Evolutionary conservation across 371 early-diverging fungal species (phyloP), one percentile per base, ranked within the genome.

Genomic region (Circinella umbellata): DNA sequence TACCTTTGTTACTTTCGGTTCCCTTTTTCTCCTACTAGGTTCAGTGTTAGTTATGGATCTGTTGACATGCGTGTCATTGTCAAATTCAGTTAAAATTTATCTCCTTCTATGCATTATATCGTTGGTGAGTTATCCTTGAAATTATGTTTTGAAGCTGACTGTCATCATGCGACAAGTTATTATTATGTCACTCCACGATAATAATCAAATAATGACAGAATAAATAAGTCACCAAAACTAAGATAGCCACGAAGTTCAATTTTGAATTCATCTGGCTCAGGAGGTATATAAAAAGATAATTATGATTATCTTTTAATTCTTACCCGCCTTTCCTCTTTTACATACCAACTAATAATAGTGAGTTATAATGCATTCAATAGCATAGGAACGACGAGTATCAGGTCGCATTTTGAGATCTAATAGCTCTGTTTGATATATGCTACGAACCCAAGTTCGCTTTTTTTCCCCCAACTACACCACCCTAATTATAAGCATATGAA

Each of bases 41-140:
- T 13, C 15, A 13, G 17, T 51, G 14, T 8, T 5, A n/a, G 14
- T 51, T n/a, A 8, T 15, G 15, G 1, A 7, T n/a, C 4, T 14
- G 57, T 57, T 57, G 57, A 57, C 34, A 57, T 57, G 57, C 57
- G 27, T 57, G 57, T 57, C 57, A 57, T 57, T 57, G 57, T 57
- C 57, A 57, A 57, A 57, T 27, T n/a, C n/a, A n/a, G 47, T 27
- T 27, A 27, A 27, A 27, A 27, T 27, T 3, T 47, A 11, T 47
- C 47, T 54, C 8, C 54, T 54, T 54, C n/a, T 34, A 57, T 57
- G 57, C 11, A 42, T 42, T 42, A 42, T 42, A 42, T 42, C 57
- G 35, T 27, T 34, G 27, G 27, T 27, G 27, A n/a, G 57, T 51
- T 51, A 51, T 34, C 57, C 57, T 57, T 57, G 51, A 51, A 51